Percentiles rank a stretch among this genome's conserved stretches.
Evolutionary conservation across 2,329 filamentous ascomycete species (phyloP).

Genomic region (Arthrobotrys conoides): DNA sequence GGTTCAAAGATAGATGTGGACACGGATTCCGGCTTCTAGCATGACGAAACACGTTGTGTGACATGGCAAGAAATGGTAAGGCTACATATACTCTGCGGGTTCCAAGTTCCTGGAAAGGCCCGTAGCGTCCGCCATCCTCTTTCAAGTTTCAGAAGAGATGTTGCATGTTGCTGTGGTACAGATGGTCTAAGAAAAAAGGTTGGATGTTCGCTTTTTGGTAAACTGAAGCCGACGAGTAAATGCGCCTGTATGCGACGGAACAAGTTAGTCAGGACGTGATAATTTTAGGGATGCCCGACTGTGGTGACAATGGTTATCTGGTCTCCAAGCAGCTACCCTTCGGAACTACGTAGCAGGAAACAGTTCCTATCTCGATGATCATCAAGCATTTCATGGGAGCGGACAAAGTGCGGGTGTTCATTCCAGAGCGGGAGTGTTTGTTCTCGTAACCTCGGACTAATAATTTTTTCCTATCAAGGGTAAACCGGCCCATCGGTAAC

Average conservation of each 20-base stretch:
- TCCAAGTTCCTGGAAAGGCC: constrained; percentile 52
- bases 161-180: constrained; percentile 24
- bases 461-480: constrained; percentile 24
- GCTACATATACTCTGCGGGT: constrained; percentile 34
- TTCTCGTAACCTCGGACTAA: constrained; percentile 31
- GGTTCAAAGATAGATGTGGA: constrained; percentile 32
- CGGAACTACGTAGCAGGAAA: constrained; percentile 23
- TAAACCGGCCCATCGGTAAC: constrained; percentile 46
- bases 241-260: constrained; percentile 36
- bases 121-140: constrained; percentile 31
- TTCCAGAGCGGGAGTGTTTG: constrained; percentile 37
- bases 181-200: constrained; percentile 15
- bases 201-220: constrained; percentile 30
- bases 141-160: constrained; percentile 43
- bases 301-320: constrained; percentile 16
- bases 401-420: constrained; percentile 40
- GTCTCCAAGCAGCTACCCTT: constrained; percentile 33
- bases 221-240: constrained; percentile 22
- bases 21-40: constrained; percentile 27
- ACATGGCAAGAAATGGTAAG: constrained; percentile 44
- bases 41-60: constrained; percentile 54
- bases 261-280: constrained; percentile 23
- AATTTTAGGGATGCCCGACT: constrained; percentile 45
- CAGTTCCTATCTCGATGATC: constrained; percentile 39
- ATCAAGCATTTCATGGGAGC: constrained; percentile 39